Evolutionary conservation across 805 yeast species (phyloP), one percentile per base, ranked within the genome.

Genomic region (Metschnikowia lochheadii): DNA sequence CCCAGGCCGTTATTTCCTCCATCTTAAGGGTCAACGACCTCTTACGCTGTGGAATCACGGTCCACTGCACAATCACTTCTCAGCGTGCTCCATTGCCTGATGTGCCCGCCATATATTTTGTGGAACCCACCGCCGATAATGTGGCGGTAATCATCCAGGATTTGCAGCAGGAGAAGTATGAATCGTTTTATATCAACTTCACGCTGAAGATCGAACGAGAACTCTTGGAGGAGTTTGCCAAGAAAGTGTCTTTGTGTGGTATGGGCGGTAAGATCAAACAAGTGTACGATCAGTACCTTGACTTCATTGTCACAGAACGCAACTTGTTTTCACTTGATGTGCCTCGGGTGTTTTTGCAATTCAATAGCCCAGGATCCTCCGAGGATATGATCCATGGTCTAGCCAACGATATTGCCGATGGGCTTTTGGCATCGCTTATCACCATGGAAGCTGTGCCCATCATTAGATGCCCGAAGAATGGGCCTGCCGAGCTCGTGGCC

Each of bases 401-500:
- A 21, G 89, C 95, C 15, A 87, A 83, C 55, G 65, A 71, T 29
- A 82, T 92, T 35, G 89, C 96, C 17, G 79, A 76, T 56, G 97
- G 97, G 0, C 68, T 94, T 44, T 87, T 89, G 63, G 85, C 92
- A 44, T 76, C 87, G 11, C 78, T 94, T 8, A 78, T 90, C 57
- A 89, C 96, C 10, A 73, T 83, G 63, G 88, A 85, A 13, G 77
- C 83, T 7, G 81, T 94, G 32, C 99, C 99, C 1, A 83, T 94
- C 46, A 89, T 94, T 54, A 80, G 99, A 61, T 85, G 96, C 47
- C 91, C 94, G 41, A 76, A 85, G 39, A 95, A 95, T 44, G 97
- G 97, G 1, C 95, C 99, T 0, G 97, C 98, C 1, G 98, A 94
- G 65, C 79, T 91, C 63, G 87, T 94, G 36, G 96, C 97, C 1